Conservation (phyloP, 441 rosid species). For the Biscutella auriculata region DNA sequence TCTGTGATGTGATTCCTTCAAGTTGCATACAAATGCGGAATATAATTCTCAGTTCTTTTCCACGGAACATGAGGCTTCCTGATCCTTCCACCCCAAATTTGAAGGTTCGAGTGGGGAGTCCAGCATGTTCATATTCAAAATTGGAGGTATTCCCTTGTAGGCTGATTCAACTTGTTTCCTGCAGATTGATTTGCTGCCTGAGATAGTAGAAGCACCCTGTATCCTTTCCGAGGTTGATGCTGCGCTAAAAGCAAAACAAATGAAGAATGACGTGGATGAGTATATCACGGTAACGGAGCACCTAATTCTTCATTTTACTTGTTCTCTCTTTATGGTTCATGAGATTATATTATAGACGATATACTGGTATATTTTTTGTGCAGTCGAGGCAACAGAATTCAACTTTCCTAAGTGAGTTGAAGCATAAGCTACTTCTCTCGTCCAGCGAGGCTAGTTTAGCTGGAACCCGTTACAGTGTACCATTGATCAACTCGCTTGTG, state of each 20-base stretch:
- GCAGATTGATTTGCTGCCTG: constrained; percentile 95
- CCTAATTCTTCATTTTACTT: background rate
- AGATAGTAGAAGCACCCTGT: constrained; percentile 76
- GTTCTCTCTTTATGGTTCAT: background rate
- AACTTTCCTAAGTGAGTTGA: constrained; percentile 59
- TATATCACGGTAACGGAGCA: constrained; percentile 59
- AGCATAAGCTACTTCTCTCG: constrained; percentile 70
- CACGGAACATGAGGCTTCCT: constrained; percentile 94
- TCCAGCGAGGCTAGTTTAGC: constrained; percentile 67
- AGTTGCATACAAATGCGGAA: constrained; percentile 99
- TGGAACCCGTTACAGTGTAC: constrained; percentile 87
- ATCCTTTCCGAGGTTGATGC: constrained; percentile 93
- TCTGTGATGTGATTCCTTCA: constrained; percentile 97
- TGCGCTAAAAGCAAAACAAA: constrained; percentile 69
- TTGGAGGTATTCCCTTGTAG: background rate
- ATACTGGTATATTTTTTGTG: background rate
- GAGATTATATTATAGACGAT: background rate
- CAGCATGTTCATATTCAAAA: background rate
- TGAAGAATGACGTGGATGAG: constrained; percentile 92
- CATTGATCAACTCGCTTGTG: constrained; percentile 90
- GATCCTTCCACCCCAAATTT: constrained; percentile 98
- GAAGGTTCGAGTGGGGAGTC: constrained; percentile 40
- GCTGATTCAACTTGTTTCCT: constrained; percentile 8
- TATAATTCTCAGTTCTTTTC: constrained; percentile 91
- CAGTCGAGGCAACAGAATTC: constrained; percentile 78